Percentiles rank a stretch among this genome's conserved stretches.
Conservation (phyloP, 2,329 filamentous ascomycete species). For the Ceratocystis diversiconidia region DNA sequence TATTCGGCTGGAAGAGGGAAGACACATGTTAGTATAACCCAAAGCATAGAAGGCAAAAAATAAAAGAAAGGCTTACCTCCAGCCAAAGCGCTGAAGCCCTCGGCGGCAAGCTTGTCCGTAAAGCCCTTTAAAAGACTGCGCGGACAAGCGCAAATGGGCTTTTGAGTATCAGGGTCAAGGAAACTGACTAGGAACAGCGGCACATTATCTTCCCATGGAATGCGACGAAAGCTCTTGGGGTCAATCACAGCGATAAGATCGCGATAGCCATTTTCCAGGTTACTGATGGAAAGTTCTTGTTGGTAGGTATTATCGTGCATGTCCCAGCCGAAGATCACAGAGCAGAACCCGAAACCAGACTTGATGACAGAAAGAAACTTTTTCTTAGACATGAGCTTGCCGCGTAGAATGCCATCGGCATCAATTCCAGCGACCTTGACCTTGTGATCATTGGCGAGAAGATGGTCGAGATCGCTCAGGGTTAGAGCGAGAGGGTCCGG, state of each 20-base stretch:
- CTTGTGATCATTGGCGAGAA: slow-evolving; percentile 57
- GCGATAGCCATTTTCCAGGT: slow-evolving; percentile 78
- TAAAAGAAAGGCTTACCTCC: slow-evolving; percentile 49
- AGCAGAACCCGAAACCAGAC: slow-evolving; percentile 83
- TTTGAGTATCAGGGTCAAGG: slow-evolving; percentile 60
- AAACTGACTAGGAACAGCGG: slow-evolving; percentile 80
- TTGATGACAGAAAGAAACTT: slow-evolving; percentile 78
- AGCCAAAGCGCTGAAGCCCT: slow-evolving; percentile 73
- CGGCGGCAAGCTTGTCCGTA: slow-evolving; percentile 49
- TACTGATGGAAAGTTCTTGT: slow-evolving; percentile 72
- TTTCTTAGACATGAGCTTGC: slow-evolving; percentile 82
- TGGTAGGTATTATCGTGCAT: slow-evolving; percentile 91
- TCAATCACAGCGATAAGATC: slow-evolving; percentile 76
- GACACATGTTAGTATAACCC: background rate
- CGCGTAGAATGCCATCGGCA: slow-evolving; percentile 73
- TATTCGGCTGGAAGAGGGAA: slow-evolving; percentile 56
- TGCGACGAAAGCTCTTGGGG: slow-evolving; percentile 60
- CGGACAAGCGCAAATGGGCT: slow-evolving; percentile 64
- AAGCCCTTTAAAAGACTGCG: slow-evolving; percentile 58
- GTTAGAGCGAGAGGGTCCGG: slow-evolving; percentile 41
- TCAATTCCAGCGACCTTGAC: slow-evolving; percentile 84
- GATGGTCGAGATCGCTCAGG: slow-evolving; percentile 45
- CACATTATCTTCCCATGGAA: slow-evolving; percentile 80
- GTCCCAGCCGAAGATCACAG: slow-evolving; percentile 90
- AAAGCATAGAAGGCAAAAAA: background rate